Conservation (phyloP, 805 yeast species). For the Saturnispora mendoncae region DNA sequence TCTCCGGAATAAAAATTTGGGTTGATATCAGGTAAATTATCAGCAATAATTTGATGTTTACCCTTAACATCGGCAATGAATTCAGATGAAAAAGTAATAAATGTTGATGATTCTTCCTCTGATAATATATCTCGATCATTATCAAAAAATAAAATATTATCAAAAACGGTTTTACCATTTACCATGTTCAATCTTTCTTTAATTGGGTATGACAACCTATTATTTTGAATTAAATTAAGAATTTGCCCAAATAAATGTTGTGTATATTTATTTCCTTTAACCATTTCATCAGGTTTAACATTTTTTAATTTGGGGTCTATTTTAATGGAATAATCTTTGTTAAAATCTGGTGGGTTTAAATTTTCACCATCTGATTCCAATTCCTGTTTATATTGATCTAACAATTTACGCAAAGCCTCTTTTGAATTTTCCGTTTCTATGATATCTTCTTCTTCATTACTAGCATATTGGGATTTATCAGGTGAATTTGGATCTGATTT, state of each 20-base stretch:
- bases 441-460: background rate
- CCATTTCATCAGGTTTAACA: conserved; percentile 20
- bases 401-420: conserved; percentile 1
- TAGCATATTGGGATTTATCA: conserved; percentile 6
- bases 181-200: conserved; percentile 22
- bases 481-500: conserved; percentile 3
- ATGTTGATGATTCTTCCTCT: conserved; percentile 4
- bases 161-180: conserved; percentile 19
- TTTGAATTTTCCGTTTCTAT: background rate
- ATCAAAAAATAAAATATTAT: conserved; percentile 11
- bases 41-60: conserved; percentile 40
- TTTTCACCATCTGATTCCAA: conserved; percentile 3
- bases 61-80: conserved; percentile 37
- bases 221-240: conserved; percentile 24
- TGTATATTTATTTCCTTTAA: conserved; percentile 23
- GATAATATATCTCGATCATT: conserved; percentile 9
- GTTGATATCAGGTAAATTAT: conserved; percentile 35
- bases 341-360: conserved; percentile 17
- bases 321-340: conserved; percentile 24
- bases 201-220: conserved; percentile 26
- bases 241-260: conserved; percentile 24
- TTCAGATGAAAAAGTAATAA: conserved; percentile 24
- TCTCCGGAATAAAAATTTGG: conserved; percentile 22
- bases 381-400: conserved; percentile 2
- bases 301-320: conserved; percentile 18